Percentiles rank a stretch among this genome's conserved stretches.
phyloP scores from a whole-genome alignment of 179 eudicot species.

The Dionaea muscipula region DNA sequence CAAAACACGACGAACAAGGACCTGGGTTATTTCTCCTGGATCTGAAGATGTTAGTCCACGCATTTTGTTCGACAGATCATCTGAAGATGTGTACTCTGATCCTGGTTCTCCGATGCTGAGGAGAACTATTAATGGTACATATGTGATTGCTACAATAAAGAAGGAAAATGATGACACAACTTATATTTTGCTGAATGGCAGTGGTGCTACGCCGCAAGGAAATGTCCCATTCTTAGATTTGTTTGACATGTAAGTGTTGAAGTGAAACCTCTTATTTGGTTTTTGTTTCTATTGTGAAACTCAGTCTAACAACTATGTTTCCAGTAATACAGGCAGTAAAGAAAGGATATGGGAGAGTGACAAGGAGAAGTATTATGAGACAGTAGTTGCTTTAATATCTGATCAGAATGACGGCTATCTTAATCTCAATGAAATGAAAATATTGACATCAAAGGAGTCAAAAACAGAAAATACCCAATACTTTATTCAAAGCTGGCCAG shows the following conservation, averaged over 20 bases:
- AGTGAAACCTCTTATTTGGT: not conserved
- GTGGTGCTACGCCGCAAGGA: slow-evolving; percentile 88
- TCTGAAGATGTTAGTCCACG: slow-evolving; percentile 48
- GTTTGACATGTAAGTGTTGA: slow-evolving; percentile 66
- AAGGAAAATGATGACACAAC: slow-evolving; percentile 62
- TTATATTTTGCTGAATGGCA: slow-evolving; percentile 68
- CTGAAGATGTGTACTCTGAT: slow-evolving; percentile 90
- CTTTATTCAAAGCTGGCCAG: slow-evolving; percentile 68
- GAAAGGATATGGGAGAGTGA: slow-evolving; percentile 98
- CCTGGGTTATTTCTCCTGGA: slow-evolving; percentile 90
- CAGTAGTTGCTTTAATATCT: slow-evolving; percentile 79
- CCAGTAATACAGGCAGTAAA: slow-evolving; percentile 70
- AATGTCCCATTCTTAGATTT: slow-evolving; percentile 87
- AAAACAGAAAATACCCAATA: slow-evolving; percentile 95
- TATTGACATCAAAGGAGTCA: slow-evolving; percentile 84
- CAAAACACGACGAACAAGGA: slow-evolving; percentile 65
- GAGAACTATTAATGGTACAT: slow-evolving; percentile 61
- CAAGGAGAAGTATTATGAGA: slow-evolving; percentile 83
- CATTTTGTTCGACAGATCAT: slow-evolving; percentile 84
- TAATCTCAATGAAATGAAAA: slow-evolving; percentile 41
- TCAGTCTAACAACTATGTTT: slow-evolving; percentile 10
- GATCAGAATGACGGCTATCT: slow-evolving; percentile 70
- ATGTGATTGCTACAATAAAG: slow-evolving; percentile 66
- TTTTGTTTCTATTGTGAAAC: not conserved
- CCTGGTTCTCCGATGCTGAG: slow-evolving; percentile 95